These are phyloP conservation scores for Schwanniomyces etchellsii DNA, from an alignment of 1,139 yeast species.

Conservation along the genomic window DNA sequence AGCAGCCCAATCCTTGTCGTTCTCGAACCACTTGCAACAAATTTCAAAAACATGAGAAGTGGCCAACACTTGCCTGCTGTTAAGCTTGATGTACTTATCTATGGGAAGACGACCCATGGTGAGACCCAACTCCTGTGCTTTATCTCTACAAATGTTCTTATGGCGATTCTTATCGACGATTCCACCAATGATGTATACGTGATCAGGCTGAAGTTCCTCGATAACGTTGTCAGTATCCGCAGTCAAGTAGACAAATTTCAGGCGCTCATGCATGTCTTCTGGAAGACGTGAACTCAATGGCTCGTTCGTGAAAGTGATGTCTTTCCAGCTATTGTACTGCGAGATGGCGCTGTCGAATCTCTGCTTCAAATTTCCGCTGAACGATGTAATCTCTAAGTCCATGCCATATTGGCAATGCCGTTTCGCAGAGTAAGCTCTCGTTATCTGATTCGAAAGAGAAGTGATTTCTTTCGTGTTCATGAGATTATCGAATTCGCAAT, in stretches of 20 bases:
- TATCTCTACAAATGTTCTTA: conserved; percentile 72
- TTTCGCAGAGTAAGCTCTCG: conserved; percentile 77
- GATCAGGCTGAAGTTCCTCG: conserved; percentile 57
- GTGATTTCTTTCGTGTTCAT: conserved; percentile 79
- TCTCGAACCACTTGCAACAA: conserved; percentile 73
- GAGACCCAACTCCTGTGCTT: conserved; percentile 71
- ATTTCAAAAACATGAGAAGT: conserved; percentile 92
- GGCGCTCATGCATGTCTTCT: conserved; percentile 24
- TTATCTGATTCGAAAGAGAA: conserved; percentile 74
- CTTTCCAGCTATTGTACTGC: conserved; percentile 61
- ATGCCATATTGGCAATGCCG: conserved; percentile 58
- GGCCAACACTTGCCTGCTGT: conserved; percentile 85
- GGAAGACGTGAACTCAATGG: conserved; percentile 20
- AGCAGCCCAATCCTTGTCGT: conserved; percentile 66
- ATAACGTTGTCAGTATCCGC: conserved; percentile 77
- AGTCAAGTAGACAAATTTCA: conserved; percentile 62
- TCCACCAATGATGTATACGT: conserved; percentile 87
- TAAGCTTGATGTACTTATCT: conserved; percentile 73
- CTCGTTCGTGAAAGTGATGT: conserved; percentile 47
- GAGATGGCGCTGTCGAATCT: conserved; percentile 65
- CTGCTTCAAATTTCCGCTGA: conserved; percentile 57
- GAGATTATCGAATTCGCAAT: conserved; percentile 85
- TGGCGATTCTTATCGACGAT: conserved; percentile 94
- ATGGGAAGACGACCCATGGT: conserved; percentile 80
- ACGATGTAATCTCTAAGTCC: conserved; percentile 56